Base-by-base conservation (phyloP, 1,284 basidiomycete species). In the Afroboletus lepidellus region DNA sequence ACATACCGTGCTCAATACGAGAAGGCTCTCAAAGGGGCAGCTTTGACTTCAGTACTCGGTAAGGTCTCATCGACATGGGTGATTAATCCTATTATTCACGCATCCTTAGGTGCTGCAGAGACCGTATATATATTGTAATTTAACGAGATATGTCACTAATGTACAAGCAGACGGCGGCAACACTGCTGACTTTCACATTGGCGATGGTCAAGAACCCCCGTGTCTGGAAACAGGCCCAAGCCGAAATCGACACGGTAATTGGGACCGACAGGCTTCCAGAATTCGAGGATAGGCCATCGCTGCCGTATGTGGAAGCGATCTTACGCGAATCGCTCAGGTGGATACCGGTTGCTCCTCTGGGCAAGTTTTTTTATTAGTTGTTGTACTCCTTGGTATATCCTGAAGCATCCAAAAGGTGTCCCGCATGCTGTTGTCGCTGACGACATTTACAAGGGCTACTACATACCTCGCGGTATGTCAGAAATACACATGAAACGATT, bases 251-350 rank as follows among this genome's bases (percentile, higher is more conserved):
- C 39, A 38, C 56, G 1, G 63, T 74, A 2, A 38, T 74, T 16
- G 73, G 73, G 1, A 41, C 45, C 1, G 64, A 69, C 8, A 60
- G 70, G 7, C 60, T 77, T 2, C 77, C 77, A 0, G 65, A 46
- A 9, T 46, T 12, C 6, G 46, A 46, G 20, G 46, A 38, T 16
- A 46, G 46, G 30, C 21, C 37, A 9, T 24, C 37, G 7, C 23
- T 47, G 5, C 46, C 37, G n/a, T 47, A 39, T 8, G 46, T 47
- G 16, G 60, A 65, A 3, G 70, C 69, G 0, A 46, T 74, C 3
- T 45, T 77, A 5, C 69, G 71, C n/a, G 76, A 78, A 57, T 62
- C 29, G 13, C 48, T 56, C 51, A 66, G 63, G 5, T 65, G 61
- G 60, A 36, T 50, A 13, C 60, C 62, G 0, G 51, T 56, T 12